These are phyloP conservation scores for Lactarius quietus DNA, from an alignment of 768 basidiomycete genomes.

Conservation along the genomic window DNA sequence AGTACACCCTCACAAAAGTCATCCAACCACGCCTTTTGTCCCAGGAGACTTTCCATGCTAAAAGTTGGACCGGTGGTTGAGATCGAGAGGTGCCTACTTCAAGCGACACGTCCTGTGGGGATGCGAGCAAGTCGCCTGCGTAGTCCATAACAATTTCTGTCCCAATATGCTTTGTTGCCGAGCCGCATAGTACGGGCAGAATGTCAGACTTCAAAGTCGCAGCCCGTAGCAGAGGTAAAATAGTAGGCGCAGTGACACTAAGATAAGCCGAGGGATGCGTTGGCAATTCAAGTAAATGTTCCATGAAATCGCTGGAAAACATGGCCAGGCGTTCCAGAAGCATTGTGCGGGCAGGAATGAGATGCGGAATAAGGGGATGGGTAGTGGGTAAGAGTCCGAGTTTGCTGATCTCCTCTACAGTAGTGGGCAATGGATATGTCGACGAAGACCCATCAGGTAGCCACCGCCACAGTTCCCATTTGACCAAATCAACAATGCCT, in stretches of 20 bases:
- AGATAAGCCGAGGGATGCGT: slow-evolving; percentile 63
- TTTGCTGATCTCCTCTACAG: slow-evolving; percentile 41
- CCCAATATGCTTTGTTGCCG: slow-evolving; percentile 76
- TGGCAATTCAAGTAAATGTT: slow-evolving; percentile 55
- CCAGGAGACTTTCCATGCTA: slow-evolving; percentile 91
- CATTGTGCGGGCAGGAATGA: slow-evolving; percentile 62
- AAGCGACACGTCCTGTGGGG: slow-evolving; percentile 63
- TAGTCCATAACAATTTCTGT: slow-evolving; percentile 81
- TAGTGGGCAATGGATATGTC: slow-evolving; percentile 47
- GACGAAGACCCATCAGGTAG: slow-evolving; percentile 45
- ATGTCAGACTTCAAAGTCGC: slow-evolving; percentile 63
- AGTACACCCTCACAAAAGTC: slow-evolving; percentile 89
- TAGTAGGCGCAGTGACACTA: slow-evolving; percentile 45
- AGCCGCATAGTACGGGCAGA: slow-evolving; percentile 79
- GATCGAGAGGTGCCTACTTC: slow-evolving; percentile 42
- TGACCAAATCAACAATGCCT: slow-evolving; percentile 78
- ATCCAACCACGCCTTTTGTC: slow-evolving; percentile 84
- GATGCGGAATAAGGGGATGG: slow-evolving; percentile 68
- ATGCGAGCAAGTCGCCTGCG: slow-evolving; percentile 73
- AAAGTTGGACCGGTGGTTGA: slow-evolving; percentile 52
- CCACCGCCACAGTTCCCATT: slow-evolving; percentile 84
- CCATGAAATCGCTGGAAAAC: slow-evolving; percentile 79
- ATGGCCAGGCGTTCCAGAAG: slow-evolving; percentile 78
- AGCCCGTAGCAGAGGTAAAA: slow-evolving; percentile 63
- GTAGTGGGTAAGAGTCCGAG: slow-evolving; percentile 45